These are phyloP conservation scores for Chytridium lagenaria DNA, from an alignment of 371 early-diverging fungal species.

Conservation along the genomic window DNA sequence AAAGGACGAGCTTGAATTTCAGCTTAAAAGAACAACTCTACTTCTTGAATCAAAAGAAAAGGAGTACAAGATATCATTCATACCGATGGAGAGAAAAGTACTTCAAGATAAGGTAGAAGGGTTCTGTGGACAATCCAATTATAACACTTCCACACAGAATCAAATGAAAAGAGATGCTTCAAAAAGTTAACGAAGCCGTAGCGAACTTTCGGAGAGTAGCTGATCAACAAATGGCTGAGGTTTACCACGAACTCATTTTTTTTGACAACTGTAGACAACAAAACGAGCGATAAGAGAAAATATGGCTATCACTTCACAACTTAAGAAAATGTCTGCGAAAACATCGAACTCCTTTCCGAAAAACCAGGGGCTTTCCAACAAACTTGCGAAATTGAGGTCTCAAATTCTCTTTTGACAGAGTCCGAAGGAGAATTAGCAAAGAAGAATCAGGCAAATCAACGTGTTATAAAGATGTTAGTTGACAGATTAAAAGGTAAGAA, in stretches of 20 bases:
- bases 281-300: conserved; percentile 66
- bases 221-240: conserved; percentile 66
- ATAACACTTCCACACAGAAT: conserved; percentile 36
- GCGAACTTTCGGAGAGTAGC: conserved; percentile 59
- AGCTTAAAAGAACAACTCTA: conserved; percentile 37
- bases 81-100: conserved; percentile 58
- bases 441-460: conserved; percentile 59
- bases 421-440: conserved; percentile 57
- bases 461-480: conserved; percentile 58
- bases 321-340: conserved; percentile 59
- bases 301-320: conserved; percentile 59
- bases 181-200: conserved; percentile 63
- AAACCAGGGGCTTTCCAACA: conserved; percentile 51
- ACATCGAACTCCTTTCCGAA: conserved; percentile 55
- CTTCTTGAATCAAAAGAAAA: conserved; percentile 53
- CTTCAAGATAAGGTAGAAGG: conserved; percentile 58
- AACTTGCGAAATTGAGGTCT: conserved; percentile 48
- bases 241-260: conserved; percentile 10
- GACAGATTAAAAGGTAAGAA: conserved; percentile 53
- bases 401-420: conserved; percentile 51
- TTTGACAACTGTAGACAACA: conserved; percentile 46
- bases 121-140: not conserved
- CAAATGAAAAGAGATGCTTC: conserved; percentile 63
- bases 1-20: conserved; percentile 49
- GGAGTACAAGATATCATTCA: conserved; percentile 55